Evolutionary conservation across 306 rosid species (phyloP), one percentile per base, ranked within the genome.

Genomic region (Cucurbita argyrosperma): DNA sequence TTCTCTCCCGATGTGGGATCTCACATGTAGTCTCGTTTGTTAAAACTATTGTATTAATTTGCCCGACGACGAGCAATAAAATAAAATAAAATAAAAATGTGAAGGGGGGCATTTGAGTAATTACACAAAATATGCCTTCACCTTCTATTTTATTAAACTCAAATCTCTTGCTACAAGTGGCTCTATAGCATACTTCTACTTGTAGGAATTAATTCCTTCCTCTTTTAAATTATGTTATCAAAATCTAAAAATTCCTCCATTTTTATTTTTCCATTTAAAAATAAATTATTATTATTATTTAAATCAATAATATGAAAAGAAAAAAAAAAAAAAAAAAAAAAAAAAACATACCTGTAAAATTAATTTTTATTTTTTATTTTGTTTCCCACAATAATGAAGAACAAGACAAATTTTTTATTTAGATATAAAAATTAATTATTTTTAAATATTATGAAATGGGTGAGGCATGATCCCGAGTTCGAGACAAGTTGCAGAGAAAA

Each of bases 401-500:
- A 6, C 21, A 1, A 7, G 6, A 62, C 6, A 37, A 62, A 62
- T 0, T 0, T 14, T 2, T 3, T 61, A 61, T 6, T 6, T 61
- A 30, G 9, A 60, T 38, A 21, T 61, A 37, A 35, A 8, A 2
- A 30, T 30, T 30, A 30, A 2, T 30, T 30, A 30, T 43, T 43
- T 42, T 43, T 7, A 7, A 13, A 49, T 13, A 49, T 5, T n/a
- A 4, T 10, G 8, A 67, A 68, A 68, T 64, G 54, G 72, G 72
- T 19, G 10, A 66, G 54, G 8, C 43, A 30, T 69, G 59, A 69
- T 69, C 74, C 74, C 45, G 12, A 69, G 59, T 47, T 69, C 49
- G 74, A 30, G 59, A 69, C 74, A 69, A 69, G 42, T 69, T 69
- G 74, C 26, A 8, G 58, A n/a, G 59, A 50, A 4, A 70, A 70